Base-by-base conservation (phyloP, 345 rosid species). In the Bruguiera gymnorhiza region DNA sequence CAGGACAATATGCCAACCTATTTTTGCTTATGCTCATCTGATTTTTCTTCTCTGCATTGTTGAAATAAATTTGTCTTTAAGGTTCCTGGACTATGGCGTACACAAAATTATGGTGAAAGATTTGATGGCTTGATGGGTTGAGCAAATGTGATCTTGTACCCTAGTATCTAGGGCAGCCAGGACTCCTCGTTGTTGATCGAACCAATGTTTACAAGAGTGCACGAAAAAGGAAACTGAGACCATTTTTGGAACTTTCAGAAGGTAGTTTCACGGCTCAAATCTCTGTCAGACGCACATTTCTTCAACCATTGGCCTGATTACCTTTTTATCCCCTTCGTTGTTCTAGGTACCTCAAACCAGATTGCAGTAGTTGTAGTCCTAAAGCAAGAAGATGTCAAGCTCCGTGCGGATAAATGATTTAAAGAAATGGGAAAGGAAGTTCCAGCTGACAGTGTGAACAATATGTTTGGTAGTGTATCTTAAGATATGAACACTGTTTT, bases 181-280 rank as follows among this genome's bases (percentile, higher is more conserved):
- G 32, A 31, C 32, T 31, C 32, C 32, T 4, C 5, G 51, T 83
- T 23, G 65, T 83, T 56, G 81, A 83, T 66, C 80, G 75, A 75
- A 80, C 78, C 30, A 83, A 77, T 70, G 76, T 77, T 61, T 79
- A 65, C 76, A 77, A 74, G 69, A 67, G 76, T 74, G 83, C 80
- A 65, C 72, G 78, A 6, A 72, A 58, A 57, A 73, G 73, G 50
- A 76, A 82, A 77, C 55, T 79, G 66, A 69, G 62, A 39, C 78
- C 60, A 26, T 8, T 82, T 79, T 77, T 67, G 56, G 29, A 66
- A 23, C 36, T 77, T 77, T 15, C 50, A 6, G 21, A 79, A 71
- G 83, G 85, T 79, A 60, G 66, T 54, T 63, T 16, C 39, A 20
- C 43, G 9, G 43, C 2, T 37, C 43, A 9, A 8, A 37, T 8